Evolutionary conservation across 2,329 filamentous ascomycete genomes (phyloP).

Genomic region (Paraconiothyrium sp.): DNA sequence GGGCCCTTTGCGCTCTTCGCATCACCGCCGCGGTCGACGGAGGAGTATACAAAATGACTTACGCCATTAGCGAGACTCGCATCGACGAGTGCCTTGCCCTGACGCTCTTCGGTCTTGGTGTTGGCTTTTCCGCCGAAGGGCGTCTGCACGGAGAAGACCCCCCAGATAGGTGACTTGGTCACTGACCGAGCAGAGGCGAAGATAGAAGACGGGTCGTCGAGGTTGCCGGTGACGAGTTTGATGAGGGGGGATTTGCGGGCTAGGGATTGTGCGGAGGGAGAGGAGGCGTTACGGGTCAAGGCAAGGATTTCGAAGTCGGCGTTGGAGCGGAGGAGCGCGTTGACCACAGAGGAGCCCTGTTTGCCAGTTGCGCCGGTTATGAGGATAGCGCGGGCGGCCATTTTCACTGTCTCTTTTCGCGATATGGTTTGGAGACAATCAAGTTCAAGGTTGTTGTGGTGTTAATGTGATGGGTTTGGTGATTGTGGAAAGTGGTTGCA

Average conservation of each 20-base stretch:
- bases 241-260: slow-evolving; percentile 57
- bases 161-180: slow-evolving; percentile 40
- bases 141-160: slow-evolving; percentile 45
- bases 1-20: slow-evolving; percentile 57
- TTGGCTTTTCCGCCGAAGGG: slow-evolving; percentile 21
- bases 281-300: slow-evolving; percentile 63
- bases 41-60: slow-evolving; percentile 51
- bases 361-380: slow-evolving; percentile 57
- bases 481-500: neutral
- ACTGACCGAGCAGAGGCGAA: slow-evolving; percentile 57
- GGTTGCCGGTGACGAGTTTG: slow-evolving; percentile 64
- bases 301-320: slow-evolving; percentile 62
- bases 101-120: slow-evolving; percentile 36
- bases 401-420: slow-evolving; percentile 12
- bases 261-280: slow-evolving; percentile 60
- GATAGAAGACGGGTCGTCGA: slow-evolving; percentile 60
- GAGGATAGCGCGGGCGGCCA: slow-evolving; percentile 47
- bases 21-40: slow-evolving; percentile 48
- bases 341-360: slow-evolving; percentile 54
- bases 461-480: neutral
- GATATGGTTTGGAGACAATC: neutral
- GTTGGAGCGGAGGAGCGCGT: slow-evolving; percentile 48
- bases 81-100: slow-evolving; percentile 51
- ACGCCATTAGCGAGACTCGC: slow-evolving; percentile 41
- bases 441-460: neutral